Evolutionary conservation across 2,329 filamentous ascomycete genomes (phyloP), one percentile per base, ranked within the genome.

Genomic region (Ascochyta viciae-villosae): DNA sequence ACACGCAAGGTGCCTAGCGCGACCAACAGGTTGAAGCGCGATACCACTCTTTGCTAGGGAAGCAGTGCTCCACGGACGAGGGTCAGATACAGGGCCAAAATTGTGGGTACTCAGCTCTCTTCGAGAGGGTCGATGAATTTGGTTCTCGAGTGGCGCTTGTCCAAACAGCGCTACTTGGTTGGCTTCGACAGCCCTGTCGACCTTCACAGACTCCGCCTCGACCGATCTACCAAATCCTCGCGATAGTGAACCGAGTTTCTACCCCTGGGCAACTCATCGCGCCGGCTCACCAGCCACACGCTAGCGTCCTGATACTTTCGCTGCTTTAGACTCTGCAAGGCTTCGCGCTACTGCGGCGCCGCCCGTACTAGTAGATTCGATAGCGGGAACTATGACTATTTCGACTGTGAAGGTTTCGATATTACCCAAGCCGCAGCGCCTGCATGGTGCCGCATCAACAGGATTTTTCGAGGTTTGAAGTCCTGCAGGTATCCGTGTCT

Each of bases 311-410:
- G 24, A 42, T 22, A 42, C 46, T 46, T 42, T 43, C 38, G 49
- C 54, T 41, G 54, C 40, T 53, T 49, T 57, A 49, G 47, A 6
- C 15, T 16, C 9, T 8, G 48, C 47, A 48, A 46, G 53, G 42
- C 48, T 48, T 19, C 8, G 19, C 53, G 33, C 53, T 56, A 56
- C 53, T 51, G 48, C 53, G 53, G 53, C 53, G 53, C 53, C 53
- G 53, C 53, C 53, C 47, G 53, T 19, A 19, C 38, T 56, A 56
- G 47, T 38, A 13, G 6, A 39, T 19, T 56, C 47, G 53, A 56
- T 56, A 56, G 47, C 53, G 53, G 53, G 38, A 47, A 41, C 48
- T 39, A 51, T 5, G 38, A 43, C 47, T 29, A 16, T 56, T 48
- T 5, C 19, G 47, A 45, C 16, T 19, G 31, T 33, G 23, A 38